phyloP scores from a whole-genome alignment of 345 rosid genomes.

The Cardiospermum halicacabum region DNA sequence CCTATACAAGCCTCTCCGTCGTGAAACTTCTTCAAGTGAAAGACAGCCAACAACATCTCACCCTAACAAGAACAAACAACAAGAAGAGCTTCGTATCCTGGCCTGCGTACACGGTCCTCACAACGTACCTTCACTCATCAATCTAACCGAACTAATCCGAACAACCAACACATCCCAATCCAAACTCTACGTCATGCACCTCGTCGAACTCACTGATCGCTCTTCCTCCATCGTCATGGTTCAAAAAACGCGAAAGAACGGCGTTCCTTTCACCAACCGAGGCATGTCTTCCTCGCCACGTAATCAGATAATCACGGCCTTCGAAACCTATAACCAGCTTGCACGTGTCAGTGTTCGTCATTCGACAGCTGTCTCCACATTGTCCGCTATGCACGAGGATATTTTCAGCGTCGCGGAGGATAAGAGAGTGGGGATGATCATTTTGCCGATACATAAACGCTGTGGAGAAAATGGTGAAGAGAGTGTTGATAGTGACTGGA shows the following conservation, averaged over 20 bases:
- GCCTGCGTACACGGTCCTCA: conserved; percentile 28
- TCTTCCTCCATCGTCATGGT: conserved; percentile 38
- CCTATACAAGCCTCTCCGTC: conserved; percentile 30
- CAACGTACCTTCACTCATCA: conserved; percentile 29
- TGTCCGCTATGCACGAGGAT: conserved; percentile 41
- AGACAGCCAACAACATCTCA: not conserved
- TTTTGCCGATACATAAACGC: conserved; percentile 33
- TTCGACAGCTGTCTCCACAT: conserved; percentile 25
- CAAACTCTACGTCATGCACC: conserved; percentile 31
- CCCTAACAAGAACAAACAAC: not conserved
- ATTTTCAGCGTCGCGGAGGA: conserved; percentile 31
- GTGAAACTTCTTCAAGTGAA: not conserved
- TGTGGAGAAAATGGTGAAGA: conserved; percentile 20
- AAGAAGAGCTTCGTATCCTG: conserved; percentile 25
- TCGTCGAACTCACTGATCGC: conserved; percentile 30
- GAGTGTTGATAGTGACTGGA: too few relatives aligned
- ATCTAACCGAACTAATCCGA: conserved; percentile 23
- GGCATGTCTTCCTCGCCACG: conserved; percentile 1
- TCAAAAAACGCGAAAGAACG: conserved; percentile 28
- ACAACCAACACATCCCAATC: conserved; percentile 12
- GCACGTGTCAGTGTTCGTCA: conserved; percentile 18
- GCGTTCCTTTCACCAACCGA: conserved; percentile 24
- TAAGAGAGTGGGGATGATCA: conserved; percentile 30
- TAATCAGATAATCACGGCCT: conserved; percentile 16
- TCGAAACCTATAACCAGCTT: conserved; percentile 15